These are phyloP conservation scores for Pythium angustatum DNA, from an alignment of 352 stramenopile species.

Conservation along the genomic window DNA sequence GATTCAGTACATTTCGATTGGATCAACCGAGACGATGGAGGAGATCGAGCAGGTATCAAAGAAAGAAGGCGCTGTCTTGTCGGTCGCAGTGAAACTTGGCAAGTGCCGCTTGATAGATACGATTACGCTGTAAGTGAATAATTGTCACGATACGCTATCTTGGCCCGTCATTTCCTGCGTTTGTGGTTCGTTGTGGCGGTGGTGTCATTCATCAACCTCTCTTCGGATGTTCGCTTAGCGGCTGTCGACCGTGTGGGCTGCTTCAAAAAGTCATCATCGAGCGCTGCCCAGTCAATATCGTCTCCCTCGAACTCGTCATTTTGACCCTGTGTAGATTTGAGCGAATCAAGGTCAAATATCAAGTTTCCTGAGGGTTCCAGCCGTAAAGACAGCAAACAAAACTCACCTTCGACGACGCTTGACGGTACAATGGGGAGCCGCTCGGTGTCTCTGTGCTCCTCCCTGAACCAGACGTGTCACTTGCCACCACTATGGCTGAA, in stretches of 20 bases:
- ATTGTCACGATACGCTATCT: neutral
- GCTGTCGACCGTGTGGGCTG: slow-evolving; percentile 3
- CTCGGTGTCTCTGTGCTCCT: slow-evolving; percentile 17
- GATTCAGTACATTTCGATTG: slow-evolving; percentile 97
- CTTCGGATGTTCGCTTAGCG: slow-evolving; percentile 12
- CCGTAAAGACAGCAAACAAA: too few species aligned
- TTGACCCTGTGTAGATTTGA: neutral
- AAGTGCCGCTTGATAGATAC: slow-evolving; percentile 98
- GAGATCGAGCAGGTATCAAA: slow-evolving; percentile 81
- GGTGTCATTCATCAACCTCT: neutral
- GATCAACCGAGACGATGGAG: slow-evolving; percentile 93
- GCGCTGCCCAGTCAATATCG: slow-evolving; percentile 65
- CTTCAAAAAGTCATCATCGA: slow-evolving; percentile 39
- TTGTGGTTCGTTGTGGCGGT: neutral
- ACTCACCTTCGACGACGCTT: slow-evolving; percentile 26
- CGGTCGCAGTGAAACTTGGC: slow-evolving; percentile 94
- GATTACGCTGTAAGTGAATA: slow-evolving; percentile 70
- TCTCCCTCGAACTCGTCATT: slow-evolving; percentile 39
- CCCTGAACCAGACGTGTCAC: neutral
- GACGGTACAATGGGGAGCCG: slow-evolving; percentile 55
- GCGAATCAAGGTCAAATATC: neutral
- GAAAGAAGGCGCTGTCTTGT: slow-evolving; percentile 88
- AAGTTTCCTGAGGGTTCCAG: neutral
- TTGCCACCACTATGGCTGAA: neutral
- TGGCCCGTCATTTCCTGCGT: slow-evolving; percentile 21